These are phyloP conservation scores for Lachancea quebecensis DNA, from an alignment of 805 yeast genomes.

Conservation along the genomic window DNA sequence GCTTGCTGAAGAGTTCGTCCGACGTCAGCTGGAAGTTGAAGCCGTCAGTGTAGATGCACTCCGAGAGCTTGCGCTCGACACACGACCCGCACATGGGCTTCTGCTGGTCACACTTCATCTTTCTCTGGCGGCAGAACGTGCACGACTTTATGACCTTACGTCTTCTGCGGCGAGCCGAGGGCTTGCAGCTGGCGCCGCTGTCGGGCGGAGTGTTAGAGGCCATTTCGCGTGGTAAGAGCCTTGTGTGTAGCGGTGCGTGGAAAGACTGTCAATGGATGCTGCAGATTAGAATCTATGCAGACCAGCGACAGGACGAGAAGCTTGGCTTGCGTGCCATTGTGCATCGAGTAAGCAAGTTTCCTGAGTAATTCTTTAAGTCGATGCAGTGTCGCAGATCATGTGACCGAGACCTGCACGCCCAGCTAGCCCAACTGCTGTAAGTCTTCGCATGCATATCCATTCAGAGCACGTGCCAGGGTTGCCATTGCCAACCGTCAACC, in stretches of 20 bases:
- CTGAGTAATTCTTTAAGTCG: too few relatives aligned
- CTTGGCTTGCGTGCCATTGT: too few relatives aligned
- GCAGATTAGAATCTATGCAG: conserved; percentile 10
- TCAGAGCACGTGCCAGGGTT: too few relatives aligned
- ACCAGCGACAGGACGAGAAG: too few relatives aligned
- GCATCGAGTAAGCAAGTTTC: too few relatives aligned
- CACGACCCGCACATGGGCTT: conserved; percentile 40
- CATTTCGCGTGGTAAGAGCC: conserved; percentile 1
- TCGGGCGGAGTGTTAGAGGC: conserved; percentile 6
- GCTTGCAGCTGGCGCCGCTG: conserved; percentile 12
- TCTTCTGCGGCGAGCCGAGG: conserved; percentile 7
- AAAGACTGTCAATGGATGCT: conserved; percentile 40
- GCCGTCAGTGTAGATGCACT: conserved; percentile 23
- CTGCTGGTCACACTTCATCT: conserved; percentile 56
- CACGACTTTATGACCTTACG: conserved; percentile 33
- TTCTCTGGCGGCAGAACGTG: conserved; percentile 55
- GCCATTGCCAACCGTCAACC: too few relatives aligned
- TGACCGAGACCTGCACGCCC: too few relatives aligned
- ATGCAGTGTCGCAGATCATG: too few relatives aligned
- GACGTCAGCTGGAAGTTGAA: conserved; percentile 20
- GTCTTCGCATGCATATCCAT: too few relatives aligned
- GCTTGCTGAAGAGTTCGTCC: conserved; percentile 18
- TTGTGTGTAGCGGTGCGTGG: conserved; percentile 42
- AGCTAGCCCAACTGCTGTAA: too few relatives aligned
- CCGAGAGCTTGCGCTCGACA: conserved; percentile 26